Base-by-base conservation (phyloP, 2,329 filamentous ascomycete species). In the Neofusicoccum parvum region DNA sequence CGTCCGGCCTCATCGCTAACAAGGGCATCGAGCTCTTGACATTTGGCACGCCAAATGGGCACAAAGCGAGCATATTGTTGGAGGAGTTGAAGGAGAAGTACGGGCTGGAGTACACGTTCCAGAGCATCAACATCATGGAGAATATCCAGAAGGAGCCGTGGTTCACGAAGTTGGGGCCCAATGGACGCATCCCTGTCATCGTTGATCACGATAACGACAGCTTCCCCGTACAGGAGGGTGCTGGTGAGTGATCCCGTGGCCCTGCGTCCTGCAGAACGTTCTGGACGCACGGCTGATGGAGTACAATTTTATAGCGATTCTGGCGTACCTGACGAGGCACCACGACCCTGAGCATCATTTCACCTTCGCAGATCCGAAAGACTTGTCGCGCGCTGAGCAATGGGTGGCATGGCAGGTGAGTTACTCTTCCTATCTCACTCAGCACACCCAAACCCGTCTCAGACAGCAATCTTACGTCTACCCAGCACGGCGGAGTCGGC, bases 21-120 rank as follows among this genome's bases (percentile, higher is more conserved):
- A 85, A 84, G 60, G 88, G 88, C 76, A 87, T 90, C 67, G 87
- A 90, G 79, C 83, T 89, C 54, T 78, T 90, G 37, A 90, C 87
- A 0, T 85, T 80, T 68, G 79, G 81, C 49, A 81, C 80, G 6
- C 79, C 80, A 37, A 81, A 81, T 71, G 80, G 79, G 71, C 78
- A 80, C 77, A 90, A 90, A 72, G 81, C 79, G 37, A 84, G 82
- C 65, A 86, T 90, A 68, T 71, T 90, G 20, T 83, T 90, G 45
- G 88, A 90, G 72, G 88, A 90, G 77, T 79, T 90, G 58, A 88
- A 87, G 70, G 87, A 83, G n/a, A 84, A 85, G 12, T 90, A 90
- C 67, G 86, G 86, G 62, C 80, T 82, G 65, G 80, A 85, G 14
- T 90, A 89, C 76, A 84, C 84, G 4, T 84, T 76, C 70, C 87